Percentiles rank a stretch among this genome's conserved stretches.
These are phyloP conservation scores for Nakazawaea molendinolei DNA, from an alignment of 805 yeast species.

Conservation along the genomic window DNA sequence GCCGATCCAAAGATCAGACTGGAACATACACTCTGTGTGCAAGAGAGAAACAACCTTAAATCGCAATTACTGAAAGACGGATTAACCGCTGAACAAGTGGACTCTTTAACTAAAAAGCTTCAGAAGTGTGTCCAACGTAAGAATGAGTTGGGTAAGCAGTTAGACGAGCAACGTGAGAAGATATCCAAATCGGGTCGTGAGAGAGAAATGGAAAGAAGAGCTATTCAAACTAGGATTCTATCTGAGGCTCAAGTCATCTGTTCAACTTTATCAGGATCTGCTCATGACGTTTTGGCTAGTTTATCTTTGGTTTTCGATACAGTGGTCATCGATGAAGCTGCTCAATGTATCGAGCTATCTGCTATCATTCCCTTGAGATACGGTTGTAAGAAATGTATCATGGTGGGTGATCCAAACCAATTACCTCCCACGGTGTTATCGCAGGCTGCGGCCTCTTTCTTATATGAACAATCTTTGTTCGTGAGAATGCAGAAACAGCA, in stretches of 20 bases:
- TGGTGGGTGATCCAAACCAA: constrained; percentile 99
- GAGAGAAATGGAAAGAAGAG: constrained; percentile 71
- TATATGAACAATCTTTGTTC: constrained; percentile 87
- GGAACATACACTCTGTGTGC: constrained; percentile 44
- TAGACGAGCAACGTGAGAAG: constrained; percentile 76
- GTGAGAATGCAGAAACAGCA: constrained; percentile 81
- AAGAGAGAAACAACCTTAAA: constrained; percentile 52
- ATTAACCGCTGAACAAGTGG: constrained; percentile 33
- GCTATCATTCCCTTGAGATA: constrained; percentile 87
- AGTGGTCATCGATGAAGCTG: constrained; percentile 94
- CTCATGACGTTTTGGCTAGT: constrained; percentile 76
- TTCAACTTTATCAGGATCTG: constrained; percentile 89
- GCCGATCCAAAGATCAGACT: constrained; percentile 43
- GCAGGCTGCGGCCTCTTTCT: constrained; percentile 70
- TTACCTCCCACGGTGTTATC: constrained; percentile 95
- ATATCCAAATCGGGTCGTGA: constrained; percentile 63
- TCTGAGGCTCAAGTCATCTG: constrained; percentile 80
- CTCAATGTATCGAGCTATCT: constrained; percentile 92
- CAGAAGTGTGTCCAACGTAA: constrained; percentile 54
- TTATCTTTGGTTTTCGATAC: constrained; percentile 78
- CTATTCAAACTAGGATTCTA: constrained; percentile 65
- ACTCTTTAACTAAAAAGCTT: constrained; percentile 40
- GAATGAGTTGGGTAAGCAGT: constrained; percentile 61
- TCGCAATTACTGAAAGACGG: constrained; percentile 22
- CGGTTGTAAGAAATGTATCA: constrained; percentile 83